Evolutionary conservation across 2,329 filamentous ascomycete genomes (phyloP).

Genomic region (Fusarium beomiforme): DNA sequence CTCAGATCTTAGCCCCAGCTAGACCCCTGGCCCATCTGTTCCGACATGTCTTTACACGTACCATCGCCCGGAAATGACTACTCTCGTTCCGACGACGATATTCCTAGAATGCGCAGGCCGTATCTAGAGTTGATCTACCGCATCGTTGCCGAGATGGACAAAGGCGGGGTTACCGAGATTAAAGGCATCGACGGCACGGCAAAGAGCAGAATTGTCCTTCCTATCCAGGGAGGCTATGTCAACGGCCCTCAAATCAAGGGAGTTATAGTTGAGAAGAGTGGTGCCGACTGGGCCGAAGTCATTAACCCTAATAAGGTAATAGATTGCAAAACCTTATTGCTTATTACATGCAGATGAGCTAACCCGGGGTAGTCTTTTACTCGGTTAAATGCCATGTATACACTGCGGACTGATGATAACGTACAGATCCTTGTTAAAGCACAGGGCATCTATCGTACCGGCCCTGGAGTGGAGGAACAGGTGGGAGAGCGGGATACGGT

Average conservation of each 20-base stretch:
- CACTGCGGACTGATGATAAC: slow-evolving; percentile 23
- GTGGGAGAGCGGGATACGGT: slow-evolving; percentile 14
- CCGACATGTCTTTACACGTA: slow-evolving; percentile 14
- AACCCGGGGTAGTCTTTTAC: slow-evolving; percentile 7
- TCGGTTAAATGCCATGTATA: slow-evolving; percentile 31
- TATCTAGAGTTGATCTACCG: slow-evolving; percentile 36
- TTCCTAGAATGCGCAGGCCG: slow-evolving; percentile 31
- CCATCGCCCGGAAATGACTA: slow-evolving; percentile 31
- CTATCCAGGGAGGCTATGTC: slow-evolving; percentile 27
- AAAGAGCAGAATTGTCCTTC: slow-evolving; percentile 22
- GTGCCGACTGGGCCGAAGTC: slow-evolving; percentile 35
- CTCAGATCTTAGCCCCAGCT: background rate
- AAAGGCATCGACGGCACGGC: slow-evolving; percentile 15
- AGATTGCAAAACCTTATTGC: background rate
- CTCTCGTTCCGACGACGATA: background rate
- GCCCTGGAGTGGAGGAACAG: slow-evolving; percentile 8
- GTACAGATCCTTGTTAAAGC: slow-evolving; percentile 32
- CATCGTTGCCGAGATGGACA: slow-evolving; percentile 35
- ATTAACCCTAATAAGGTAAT: slow-evolving; percentile 25
- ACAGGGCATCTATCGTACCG: slow-evolving; percentile 31
- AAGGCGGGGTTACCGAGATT: slow-evolving; percentile 22
- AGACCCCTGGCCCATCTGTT: background rate
- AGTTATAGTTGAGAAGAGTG: slow-evolving; percentile 26
- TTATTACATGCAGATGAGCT: background rate
- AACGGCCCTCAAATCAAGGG: slow-evolving; percentile 25